Conservation (phyloP, 225 moss, liverwort and hornwort genomes). For the Bryum argenteum region DNA sequence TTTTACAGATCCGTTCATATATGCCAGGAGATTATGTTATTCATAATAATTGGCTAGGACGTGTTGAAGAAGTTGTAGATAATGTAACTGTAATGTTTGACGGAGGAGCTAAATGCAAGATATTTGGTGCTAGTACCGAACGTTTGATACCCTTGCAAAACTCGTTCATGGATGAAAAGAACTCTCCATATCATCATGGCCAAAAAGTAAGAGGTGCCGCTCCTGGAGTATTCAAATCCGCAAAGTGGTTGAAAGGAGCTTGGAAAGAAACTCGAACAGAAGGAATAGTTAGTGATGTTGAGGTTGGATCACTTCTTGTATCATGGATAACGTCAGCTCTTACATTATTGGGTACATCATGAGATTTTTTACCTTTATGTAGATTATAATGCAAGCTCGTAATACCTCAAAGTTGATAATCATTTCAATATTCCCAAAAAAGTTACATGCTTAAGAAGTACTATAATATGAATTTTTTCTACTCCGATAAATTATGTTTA, state of each 20-base stretch:
- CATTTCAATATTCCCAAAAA: background rate
- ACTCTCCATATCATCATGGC: slow-evolving; percentile 63
- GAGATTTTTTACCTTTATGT: no score
- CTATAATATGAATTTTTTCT: no score
- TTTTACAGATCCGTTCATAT: slow-evolving; percentile 49
- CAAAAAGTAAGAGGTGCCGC: slow-evolving; percentile 59
- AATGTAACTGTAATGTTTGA: slow-evolving; percentile 73
- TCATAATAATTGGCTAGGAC: slow-evolving; percentile 67
- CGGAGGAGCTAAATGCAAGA: slow-evolving; percentile 69
- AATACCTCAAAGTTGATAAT: background rate
- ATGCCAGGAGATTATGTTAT: slow-evolving; percentile 70
- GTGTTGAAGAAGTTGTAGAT: slow-evolving; percentile 76
- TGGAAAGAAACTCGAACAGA: slow-evolving; percentile 60
- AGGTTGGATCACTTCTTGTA: slow-evolving; percentile 63
- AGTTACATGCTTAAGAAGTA: background rate
- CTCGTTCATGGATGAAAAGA: slow-evolving; percentile 47
- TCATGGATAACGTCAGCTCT: slow-evolving; percentile 61
- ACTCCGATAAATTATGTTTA: no score
- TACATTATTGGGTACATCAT: slow-evolving; percentile 9
- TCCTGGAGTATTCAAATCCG: slow-evolving; percentile 53
- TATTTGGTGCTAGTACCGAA: slow-evolving; percentile 41
- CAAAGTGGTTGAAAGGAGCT: slow-evolving; percentile 71
- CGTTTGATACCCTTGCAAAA: slow-evolving; percentile 46
- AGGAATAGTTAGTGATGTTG: slow-evolving; percentile 55
- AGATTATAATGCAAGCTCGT: background rate